A percentile compares a stretch with the other conserved stretches of the same genome.
Evolutionary conservation across 768 basidiomycete genomes (phyloP).

Genomic region (Panellus pusillus): DNA sequence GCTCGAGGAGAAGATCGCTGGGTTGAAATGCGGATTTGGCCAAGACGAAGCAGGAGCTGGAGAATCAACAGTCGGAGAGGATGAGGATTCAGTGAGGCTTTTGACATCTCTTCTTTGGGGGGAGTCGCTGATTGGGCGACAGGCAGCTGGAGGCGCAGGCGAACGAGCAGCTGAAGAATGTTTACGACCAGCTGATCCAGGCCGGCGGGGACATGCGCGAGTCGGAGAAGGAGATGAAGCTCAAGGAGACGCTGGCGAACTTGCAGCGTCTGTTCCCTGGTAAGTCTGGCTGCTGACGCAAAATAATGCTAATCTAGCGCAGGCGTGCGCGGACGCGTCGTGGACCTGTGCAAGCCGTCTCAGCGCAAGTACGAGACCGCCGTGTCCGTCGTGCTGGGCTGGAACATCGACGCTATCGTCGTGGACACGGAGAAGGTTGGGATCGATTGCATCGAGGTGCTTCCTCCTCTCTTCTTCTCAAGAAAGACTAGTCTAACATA

Average conservation of each 20-base stretch:
- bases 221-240: constrained; percentile 75
- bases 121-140: background rate
- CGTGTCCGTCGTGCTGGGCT: constrained; percentile 87
- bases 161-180: constrained; percentile 85
- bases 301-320: background rate
- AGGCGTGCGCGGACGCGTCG: constrained; percentile 91
- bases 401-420: constrained; percentile 94
- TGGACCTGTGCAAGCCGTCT: constrained; percentile 94
- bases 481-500: background rate
- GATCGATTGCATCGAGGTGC: constrained; percentile 94
- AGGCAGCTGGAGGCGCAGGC: constrained; percentile 90
- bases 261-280: constrained; percentile 91
- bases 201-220: constrained; percentile 89
- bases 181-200: constrained; percentile 82
- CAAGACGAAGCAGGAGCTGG: constrained; percentile 71
- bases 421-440: constrained; percentile 97
- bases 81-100: constrained; percentile 68
- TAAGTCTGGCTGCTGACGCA: constrained; percentile 26
- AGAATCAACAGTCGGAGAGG: constrained; percentile 83
- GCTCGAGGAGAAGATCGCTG: constrained; percentile 62
- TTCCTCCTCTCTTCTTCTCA: constrained; percentile 10
- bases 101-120: background rate
- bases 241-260: constrained; percentile 84
- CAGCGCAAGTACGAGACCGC: constrained; percentile 90
- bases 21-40: constrained; percentile 62